These are phyloP conservation scores for Cystobasidium tubakii DNA, from an alignment of 768 basidiomycete genomes.

Conservation along the genomic window DNA sequence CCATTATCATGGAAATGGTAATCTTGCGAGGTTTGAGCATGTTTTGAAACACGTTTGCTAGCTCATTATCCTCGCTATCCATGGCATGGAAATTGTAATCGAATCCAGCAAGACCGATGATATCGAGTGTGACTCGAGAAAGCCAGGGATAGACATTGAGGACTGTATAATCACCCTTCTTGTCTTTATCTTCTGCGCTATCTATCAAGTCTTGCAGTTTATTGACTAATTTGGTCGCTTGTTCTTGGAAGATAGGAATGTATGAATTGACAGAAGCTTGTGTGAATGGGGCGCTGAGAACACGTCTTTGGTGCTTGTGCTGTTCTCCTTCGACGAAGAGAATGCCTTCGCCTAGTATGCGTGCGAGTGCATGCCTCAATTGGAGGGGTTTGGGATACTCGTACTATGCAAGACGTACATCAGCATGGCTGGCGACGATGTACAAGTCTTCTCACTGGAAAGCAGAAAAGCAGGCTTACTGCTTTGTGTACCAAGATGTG, in stretches of 20 bases:
- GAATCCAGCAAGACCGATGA: conserved; percentile 44
- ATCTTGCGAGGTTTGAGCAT: conserved; percentile 38
- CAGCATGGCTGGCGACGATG: no score
- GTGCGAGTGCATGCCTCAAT: not conserved
- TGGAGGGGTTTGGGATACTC: conserved; percentile 30
- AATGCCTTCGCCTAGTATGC: conserved; percentile 23
- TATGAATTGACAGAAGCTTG: conserved; percentile 26
- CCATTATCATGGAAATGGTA: not conserved
- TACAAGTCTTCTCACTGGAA: not conserved
- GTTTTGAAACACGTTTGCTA: conserved; percentile 39
- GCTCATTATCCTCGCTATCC: conserved; percentile 14
- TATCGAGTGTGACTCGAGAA: conserved; percentile 47
- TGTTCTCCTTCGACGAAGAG: conserved; percentile 35
- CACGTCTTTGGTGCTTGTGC: conserved; percentile 42
- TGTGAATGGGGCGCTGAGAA: conserved; percentile 18
- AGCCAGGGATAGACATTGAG: conserved; percentile 49
- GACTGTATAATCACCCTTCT: not conserved
- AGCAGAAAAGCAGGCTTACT: not conserved
- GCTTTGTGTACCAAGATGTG: conserved; percentile 20
- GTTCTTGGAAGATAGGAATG: conserved; percentile 35
- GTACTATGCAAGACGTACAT: not conserved
- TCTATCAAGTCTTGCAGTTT: not conserved
- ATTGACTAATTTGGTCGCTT: not conserved
- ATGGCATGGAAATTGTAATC: conserved; percentile 41
- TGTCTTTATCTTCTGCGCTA: not conserved